Conservation (phyloP, 108 stramenopile genomes). For the Pseudonitzschia multiseries region DNA sequence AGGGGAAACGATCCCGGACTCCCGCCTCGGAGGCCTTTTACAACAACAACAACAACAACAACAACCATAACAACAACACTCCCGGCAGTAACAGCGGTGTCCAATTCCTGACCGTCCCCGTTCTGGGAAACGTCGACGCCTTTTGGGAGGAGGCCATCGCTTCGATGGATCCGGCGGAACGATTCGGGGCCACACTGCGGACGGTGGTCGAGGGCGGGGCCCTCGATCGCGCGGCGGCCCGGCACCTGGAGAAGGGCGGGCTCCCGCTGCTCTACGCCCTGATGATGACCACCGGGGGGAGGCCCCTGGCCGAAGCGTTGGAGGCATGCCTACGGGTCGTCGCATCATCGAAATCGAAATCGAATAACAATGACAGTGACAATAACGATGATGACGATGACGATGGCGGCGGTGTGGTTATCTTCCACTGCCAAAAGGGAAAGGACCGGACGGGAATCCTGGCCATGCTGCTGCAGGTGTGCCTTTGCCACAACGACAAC, state of each 20-base stretch:
- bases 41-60: too few species aligned
- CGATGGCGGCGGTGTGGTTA: not conserved
- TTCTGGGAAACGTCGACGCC: constrained; percentile 16
- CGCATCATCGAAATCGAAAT: too few species aligned
- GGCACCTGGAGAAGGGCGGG: constrained; percentile 25
- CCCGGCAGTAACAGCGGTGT: too few species aligned
- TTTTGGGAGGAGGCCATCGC: constrained; percentile 32
- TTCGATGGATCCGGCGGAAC: constrained; percentile 16
- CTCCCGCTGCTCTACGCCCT: constrained; percentile 16
- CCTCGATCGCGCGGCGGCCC: constrained; percentile 28
- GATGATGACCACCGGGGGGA: constrained; percentile 7
- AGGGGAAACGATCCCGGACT: constrained; percentile 11
- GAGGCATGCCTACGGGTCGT: constrained; percentile 19
- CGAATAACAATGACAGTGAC: too few species aligned
- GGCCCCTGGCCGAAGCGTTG: constrained; percentile 1
- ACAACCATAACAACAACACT: too few species aligned
- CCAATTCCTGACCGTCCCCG: constrained; percentile 8
- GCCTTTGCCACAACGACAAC: not conserved
- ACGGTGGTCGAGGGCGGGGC: constrained; percentile 27
- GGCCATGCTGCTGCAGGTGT: constrained; percentile 28
- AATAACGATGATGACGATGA: too few species aligned
- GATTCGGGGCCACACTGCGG: constrained; percentile 13
- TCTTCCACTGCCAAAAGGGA: constrained; percentile 34
- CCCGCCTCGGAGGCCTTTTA: constrained; percentile 17
- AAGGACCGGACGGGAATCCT: constrained; percentile 39